Conservation (phyloP, 495 filamentous ascomycete genomes). For the Tuber indicum region DNA sequence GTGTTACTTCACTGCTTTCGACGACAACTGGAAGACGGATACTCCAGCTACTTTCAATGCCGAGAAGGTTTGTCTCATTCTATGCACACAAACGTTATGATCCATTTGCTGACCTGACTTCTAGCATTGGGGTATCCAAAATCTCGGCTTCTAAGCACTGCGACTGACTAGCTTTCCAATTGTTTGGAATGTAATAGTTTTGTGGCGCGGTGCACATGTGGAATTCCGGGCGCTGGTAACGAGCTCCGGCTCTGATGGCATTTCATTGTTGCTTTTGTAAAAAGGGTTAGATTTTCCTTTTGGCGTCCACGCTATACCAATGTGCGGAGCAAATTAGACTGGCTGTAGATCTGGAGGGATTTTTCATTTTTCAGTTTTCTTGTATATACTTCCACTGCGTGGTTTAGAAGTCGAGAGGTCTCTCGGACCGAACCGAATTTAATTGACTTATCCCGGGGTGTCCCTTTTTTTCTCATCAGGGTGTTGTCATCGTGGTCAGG, state of each 20-base stretch:
- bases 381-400: background rate
- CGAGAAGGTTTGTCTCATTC: conserved; percentile 48
- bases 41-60: conserved; percentile 56
- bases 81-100: background rate
- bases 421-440: background rate
- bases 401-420: background rate
- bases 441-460: background rate
- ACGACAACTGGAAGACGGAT: conserved; percentile 74
- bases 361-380: background rate
- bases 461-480: background rate
- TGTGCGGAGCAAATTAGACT: background rate
- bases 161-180: background rate
- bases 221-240: background rate
- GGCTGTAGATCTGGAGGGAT: background rate
- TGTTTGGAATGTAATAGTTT: background rate
- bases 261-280: background rate
- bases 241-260: background rate
- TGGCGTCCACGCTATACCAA: background rate
- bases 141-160: background rate
- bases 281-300: background rate
- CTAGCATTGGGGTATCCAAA: conserved; percentile 29
- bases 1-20: conserved; percentile 67
- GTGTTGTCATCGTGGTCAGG: background rate
- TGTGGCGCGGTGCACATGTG: background rate
- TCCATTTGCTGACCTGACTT: conserved; percentile 13